These are phyloP conservation scores for Plasmodium coatneyi DNA, from an alignment of 169 alveolate species.

Conservation along the genomic window DNA sequence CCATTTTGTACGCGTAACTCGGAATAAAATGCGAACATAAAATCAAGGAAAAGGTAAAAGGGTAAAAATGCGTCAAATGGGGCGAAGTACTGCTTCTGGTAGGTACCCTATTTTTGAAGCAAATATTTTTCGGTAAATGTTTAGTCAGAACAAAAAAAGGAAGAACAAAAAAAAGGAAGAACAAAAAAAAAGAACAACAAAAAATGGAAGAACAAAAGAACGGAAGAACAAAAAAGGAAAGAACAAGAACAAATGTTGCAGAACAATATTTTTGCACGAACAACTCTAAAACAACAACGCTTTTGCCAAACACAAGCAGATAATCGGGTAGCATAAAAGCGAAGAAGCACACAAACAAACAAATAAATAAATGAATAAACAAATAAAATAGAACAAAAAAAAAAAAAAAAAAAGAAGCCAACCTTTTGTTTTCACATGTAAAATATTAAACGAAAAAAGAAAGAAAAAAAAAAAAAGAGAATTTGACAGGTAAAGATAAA, in stretches of 20 bases:
- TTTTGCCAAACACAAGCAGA: constrained; percentile 18
- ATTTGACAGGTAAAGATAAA: constrained; percentile 4
- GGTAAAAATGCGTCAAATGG: not conserved
- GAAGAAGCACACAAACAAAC: not conserved
- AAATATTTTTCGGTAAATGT: constrained; percentile 1
- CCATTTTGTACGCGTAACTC: constrained; percentile 31
- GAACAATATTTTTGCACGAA: constrained; percentile 2
- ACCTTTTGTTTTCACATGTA: not conserved
- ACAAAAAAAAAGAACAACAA: constrained; percentile 11
- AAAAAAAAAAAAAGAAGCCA: constrained; percentile 14
- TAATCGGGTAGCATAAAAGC: not conserved
- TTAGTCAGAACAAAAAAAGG: not conserved
- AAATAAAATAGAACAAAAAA: constrained; percentile 22
- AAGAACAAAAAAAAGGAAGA: not conserved
- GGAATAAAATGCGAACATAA: constrained; percentile 11
- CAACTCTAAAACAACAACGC: constrained; percentile 30
- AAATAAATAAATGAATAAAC: not conserved
- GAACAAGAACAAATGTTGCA: not conserved
- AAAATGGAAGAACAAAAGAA: constrained; percentile 10
- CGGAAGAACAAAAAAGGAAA: not conserved
- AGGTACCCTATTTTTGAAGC: constrained; percentile 8
- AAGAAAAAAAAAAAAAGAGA: constrained; percentile 6
- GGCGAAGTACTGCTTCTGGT: constrained; percentile 17
- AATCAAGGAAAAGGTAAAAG: not conserved
- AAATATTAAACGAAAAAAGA: constrained; percentile 18